phyloP scores from a whole-genome alignment of 768 basidiomycete genomes.

The Lanmaoa rubissima region DNA sequence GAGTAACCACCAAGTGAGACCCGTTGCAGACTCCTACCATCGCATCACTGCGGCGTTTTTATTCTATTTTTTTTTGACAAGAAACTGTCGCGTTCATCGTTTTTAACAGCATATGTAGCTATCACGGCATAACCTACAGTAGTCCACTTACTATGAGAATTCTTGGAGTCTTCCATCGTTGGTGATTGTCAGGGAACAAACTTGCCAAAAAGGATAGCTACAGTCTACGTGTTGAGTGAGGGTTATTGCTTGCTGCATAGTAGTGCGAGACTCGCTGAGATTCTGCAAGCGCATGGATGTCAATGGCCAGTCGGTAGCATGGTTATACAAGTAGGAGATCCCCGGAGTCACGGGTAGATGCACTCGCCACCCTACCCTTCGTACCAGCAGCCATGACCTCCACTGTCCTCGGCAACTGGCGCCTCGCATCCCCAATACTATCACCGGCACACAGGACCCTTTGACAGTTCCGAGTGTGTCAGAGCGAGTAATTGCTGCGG shows the following conservation, averaged over 20 bases:
- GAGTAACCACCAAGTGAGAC: constrained; percentile 16
- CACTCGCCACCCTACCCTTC: not conserved
- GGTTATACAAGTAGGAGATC: not conserved
- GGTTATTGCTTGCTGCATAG: not conserved
- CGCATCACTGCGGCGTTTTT: not conserved
- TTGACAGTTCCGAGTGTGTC: constrained; percentile 3
- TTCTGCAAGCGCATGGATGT: too few species aligned
- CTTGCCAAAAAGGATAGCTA: too few species aligned
- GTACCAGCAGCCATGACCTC: not conserved
- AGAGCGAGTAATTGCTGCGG: constrained; percentile 5
- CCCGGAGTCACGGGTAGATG: too few species aligned
- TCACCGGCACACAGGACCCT: constrained; percentile 4
- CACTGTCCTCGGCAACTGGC: constrained; percentile 16
- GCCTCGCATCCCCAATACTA: constrained; percentile 5
- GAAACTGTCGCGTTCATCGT: constrained; percentile 7
- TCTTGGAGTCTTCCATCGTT: not conserved
- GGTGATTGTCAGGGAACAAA: not conserved
- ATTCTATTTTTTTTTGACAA: constrained; percentile 2
- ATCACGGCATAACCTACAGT: not conserved
- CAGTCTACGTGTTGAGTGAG: too few species aligned
- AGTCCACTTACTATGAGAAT: constrained; percentile 1
- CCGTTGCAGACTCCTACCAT: not conserved
- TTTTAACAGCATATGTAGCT: constrained; percentile 7
- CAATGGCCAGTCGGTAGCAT: too few species aligned
- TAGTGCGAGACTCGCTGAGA: not conserved